These are phyloP conservation scores for Phytophthora cryptogea DNA, from an alignment of 352 stramenopile genomes.

Conservation along the genomic window DNA sequence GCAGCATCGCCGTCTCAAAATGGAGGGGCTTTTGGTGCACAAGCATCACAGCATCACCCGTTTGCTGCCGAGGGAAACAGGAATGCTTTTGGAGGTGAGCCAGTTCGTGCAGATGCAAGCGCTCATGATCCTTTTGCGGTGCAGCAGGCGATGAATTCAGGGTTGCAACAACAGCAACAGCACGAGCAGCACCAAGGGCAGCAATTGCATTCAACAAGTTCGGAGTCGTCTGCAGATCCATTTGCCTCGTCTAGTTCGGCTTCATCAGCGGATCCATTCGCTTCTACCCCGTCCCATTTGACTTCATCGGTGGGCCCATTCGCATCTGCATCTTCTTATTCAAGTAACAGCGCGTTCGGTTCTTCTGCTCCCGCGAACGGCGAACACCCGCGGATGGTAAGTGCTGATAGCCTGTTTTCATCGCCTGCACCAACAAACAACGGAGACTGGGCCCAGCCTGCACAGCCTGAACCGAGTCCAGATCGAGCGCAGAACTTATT, in stretches of 20 bases:
- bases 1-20: constrained; percentile 12
- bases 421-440: constrained; percentile 27
- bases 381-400: constrained; percentile 19
- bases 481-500: constrained; percentile 42
- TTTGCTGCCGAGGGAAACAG: constrained; percentile 21
- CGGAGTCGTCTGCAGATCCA: constrained; percentile 8
- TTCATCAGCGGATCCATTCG: constrained; percentile 22
- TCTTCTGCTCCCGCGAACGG: constrained; percentile 16
- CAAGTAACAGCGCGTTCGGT: constrained; percentile 25
- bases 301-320: constrained; percentile 20
- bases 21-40: constrained; percentile 6
- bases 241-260: background rate
- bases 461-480: constrained; percentile 18
- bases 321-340: constrained; percentile 10
- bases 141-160: constrained; percentile 9
- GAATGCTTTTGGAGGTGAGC: constrained; percentile 14
- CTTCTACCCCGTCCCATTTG: constrained; percentile 2
- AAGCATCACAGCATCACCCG: constrained; percentile 5
- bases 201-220: constrained; percentile 4
- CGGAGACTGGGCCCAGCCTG: constrained; percentile 14
- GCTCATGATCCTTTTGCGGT: constrained; percentile 24
- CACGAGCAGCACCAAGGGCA: constrained; percentile 11
- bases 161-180: constrained; percentile 3
- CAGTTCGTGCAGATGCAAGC: background rate
- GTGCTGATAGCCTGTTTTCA: constrained; percentile 37